phyloP scores from a whole-genome alignment of 2,329 filamentous ascomycete species.

The Chaetomium strumarium region DNA sequence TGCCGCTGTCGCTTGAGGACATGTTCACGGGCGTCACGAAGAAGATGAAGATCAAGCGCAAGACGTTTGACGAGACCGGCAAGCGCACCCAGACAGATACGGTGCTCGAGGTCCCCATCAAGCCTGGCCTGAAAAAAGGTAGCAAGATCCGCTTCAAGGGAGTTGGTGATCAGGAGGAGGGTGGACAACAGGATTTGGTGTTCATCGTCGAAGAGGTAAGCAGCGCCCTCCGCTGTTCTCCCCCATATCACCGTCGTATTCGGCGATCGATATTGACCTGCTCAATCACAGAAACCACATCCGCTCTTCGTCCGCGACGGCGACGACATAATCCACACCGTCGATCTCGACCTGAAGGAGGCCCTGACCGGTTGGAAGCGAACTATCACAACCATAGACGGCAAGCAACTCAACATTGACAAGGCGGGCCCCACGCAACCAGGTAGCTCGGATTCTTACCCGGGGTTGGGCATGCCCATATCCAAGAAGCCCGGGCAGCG shows the following conservation, averaged over 20 bases:
- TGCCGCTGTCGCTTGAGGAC: slow-evolving; percentile 81
- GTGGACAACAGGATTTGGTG: slow-evolving; percentile 89
- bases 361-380: slow-evolving; percentile 89
- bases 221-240: slow-evolving; percentile 8
- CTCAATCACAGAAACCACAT: slow-evolving; percentile 66
- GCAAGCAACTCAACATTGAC: slow-evolving; percentile 72
- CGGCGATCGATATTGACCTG: slow-evolving; percentile 34
- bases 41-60: slow-evolving; percentile 97
- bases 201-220: slow-evolving; percentile 91
- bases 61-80: slow-evolving; percentile 81
- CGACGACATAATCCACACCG: slow-evolving; percentile 73
- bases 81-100: slow-evolving; percentile 85
- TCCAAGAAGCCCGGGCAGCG: slow-evolving; percentile 81
- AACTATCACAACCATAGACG: slow-evolving; percentile 90
- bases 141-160: slow-evolving; percentile 98
- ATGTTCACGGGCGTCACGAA: slow-evolving; percentile 82
- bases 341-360: slow-evolving; percentile 86
- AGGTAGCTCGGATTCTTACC: slow-evolving; percentile 74
- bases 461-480: slow-evolving; percentile 86
- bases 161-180: slow-evolving; percentile 96
- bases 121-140: slow-evolving; percentile 89
- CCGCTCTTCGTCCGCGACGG: slow-evolving; percentile 78
- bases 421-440: slow-evolving; percentile 82
- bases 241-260: background rate
- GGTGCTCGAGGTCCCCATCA: slow-evolving; percentile 91